Percentiles rank a stretch among this genome's conserved stretches.
These are phyloP conservation scores for Hsuehochloa calcarea DNA, from an alignment of 176 grass and related monocot species.

Conservation along the genomic window DNA sequence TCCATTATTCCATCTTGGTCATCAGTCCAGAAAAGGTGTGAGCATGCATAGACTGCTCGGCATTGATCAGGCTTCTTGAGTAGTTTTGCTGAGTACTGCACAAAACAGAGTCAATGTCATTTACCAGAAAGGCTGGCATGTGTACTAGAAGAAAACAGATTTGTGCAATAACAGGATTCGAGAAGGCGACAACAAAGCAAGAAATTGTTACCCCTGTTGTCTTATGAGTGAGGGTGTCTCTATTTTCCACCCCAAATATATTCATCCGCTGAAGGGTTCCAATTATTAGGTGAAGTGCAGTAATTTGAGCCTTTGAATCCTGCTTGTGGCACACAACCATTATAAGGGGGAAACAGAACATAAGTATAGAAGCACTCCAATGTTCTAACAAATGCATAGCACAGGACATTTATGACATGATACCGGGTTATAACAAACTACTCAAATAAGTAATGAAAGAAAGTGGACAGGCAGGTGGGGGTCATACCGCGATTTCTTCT, in stretches of 20 bases:
- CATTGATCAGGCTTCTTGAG: conserved; percentile 98
- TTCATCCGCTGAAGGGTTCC: conserved; percentile 94
- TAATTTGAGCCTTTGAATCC: conserved; percentile 99
- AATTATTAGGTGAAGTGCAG: conserved; percentile 97
- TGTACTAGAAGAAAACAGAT: background rate
- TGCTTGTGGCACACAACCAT: conserved; percentile 42
- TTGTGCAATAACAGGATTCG: background rate
- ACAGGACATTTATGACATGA: background rate
- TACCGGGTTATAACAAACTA: background rate
- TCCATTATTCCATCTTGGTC: conserved; percentile 98
- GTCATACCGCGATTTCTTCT: conserved; percentile 86
- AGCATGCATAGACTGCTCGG: conserved; percentile 98
- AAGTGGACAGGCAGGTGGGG: background rate
- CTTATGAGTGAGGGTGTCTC: conserved; percentile 96
- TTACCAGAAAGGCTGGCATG: background rate
- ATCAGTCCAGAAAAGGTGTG: conserved; percentile 97
- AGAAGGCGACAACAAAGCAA: conserved; percentile 23
- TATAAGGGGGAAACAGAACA: conserved; percentile 5
- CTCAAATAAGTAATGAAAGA: background rate
- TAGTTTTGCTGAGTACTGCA: conserved; percentile 98
- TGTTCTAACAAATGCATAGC: background rate
- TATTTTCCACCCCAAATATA: conserved; percentile 96
- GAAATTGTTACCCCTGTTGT: conserved; percentile 82
- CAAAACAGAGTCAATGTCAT: conserved; percentile 22
- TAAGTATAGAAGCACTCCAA: background rate